Conservation (phyloP, 768 basidiomycete species). For the Agaricus subrufescens region DNA sequence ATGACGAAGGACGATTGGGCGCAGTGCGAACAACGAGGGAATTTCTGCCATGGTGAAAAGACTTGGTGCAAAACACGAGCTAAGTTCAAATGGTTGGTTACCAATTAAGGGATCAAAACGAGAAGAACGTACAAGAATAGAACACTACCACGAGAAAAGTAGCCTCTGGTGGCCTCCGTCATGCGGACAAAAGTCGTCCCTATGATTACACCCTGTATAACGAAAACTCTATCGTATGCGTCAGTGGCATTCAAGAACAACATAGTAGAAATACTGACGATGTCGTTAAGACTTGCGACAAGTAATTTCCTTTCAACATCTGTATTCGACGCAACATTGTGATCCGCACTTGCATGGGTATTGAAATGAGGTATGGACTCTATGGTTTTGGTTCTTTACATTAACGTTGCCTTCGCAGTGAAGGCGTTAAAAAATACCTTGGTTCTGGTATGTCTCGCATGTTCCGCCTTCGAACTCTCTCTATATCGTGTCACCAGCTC, state of each 20-base stretch:
- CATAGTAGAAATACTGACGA: conserved; percentile 14
- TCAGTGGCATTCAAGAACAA: neutral
- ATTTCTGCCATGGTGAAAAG: conserved; percentile 65
- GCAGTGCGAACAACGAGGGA: conserved; percentile 55
- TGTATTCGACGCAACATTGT: conserved; percentile 37
- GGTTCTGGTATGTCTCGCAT: conserved; percentile 37
- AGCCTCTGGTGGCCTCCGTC: conserved; percentile 46
- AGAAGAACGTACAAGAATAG: conserved; percentile 55
- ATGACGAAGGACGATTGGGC: conserved; percentile 57
- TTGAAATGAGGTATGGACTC: conserved; percentile 34
- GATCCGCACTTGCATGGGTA: conserved; percentile 38
- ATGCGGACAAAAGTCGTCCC: conserved; percentile 61
- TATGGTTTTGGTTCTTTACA: conserved; percentile 7
- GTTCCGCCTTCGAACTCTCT: conserved; percentile 45
- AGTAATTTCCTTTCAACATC: conserved; percentile 33
- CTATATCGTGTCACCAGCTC: conserved; percentile 37
- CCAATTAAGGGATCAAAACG: neutral
- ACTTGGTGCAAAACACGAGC: conserved; percentile 54
- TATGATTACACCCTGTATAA: conserved; percentile 36
- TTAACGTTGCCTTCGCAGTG: neutral
- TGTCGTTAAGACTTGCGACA: conserved; percentile 23
- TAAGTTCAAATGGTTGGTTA: neutral
- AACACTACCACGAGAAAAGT: conserved; percentile 69
- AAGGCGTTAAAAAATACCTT: conserved; percentile 13
- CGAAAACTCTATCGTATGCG: conserved; percentile 16